Evolutionary conservation across 192 early-diverging fungal genomes (phyloP), one percentile per base, ranked within the genome.

Genomic region (Umbelopsis vinacea): DNA sequence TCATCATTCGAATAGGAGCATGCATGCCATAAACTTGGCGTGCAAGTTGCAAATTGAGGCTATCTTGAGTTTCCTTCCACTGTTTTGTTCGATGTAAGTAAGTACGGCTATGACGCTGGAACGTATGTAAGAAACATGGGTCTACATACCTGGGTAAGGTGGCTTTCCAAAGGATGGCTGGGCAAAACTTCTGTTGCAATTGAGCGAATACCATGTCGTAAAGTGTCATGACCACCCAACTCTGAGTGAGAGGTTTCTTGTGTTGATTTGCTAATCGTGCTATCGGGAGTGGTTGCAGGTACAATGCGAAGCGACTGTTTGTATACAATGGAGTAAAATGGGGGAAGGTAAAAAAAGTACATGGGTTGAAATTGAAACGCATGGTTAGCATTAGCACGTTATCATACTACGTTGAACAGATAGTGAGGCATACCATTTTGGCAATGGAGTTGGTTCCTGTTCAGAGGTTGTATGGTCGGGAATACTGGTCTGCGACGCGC

Each of bases 1-100:
- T 98, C 73, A 94, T 91, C 78, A 95, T 83, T 73, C 93, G 90
- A 76, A 99, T 84, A 37, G 96, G 97, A n/a, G 92, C 92, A 75
- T 97, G 94, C 66, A 95, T 81, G 24, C 96, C 97, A 76, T 94
- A 94, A 21, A 90, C 70, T 72, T 88, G 85, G 52, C 93, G 89
- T 55, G 91, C 89, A 89, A 97, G 85, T 63, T 88, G 86, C 71
- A 94, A 80, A 78, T 94, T 93, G 33, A 94, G 84, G 72, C 92
- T 86, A 53, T 87, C 80, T 81, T 95, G 95, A 57, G 95, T 93
- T 78, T 84, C 86, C 47, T 93, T 85, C 95, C 95, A 97, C 92
- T 95, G 66, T 45, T 52, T 69, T 45, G 21, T 22, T 71, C 9
- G 70, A 37, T 43, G 55, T 47, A 26, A 24, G 23, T 12, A 67